Conservation (phyloP, 208 protist genomes). For the Acanthamoeba polyphaga region DNA sequence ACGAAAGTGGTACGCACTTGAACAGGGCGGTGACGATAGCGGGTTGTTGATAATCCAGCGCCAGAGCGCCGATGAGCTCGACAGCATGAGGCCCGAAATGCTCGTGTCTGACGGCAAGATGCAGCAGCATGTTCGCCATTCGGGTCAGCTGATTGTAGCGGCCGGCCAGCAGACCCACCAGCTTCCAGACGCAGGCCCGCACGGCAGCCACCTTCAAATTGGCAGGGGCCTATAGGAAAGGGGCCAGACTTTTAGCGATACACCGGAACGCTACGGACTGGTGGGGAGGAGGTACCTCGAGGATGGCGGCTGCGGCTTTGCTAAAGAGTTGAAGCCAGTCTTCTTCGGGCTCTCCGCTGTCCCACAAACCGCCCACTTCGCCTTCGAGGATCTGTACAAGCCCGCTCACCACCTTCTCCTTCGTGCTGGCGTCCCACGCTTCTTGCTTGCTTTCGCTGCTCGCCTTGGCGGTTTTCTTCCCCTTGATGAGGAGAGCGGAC, state of each 20-base stretch:
- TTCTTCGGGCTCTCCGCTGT: slow-evolving; percentile 63
- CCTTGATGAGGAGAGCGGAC: not conserved
- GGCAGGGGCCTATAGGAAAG: slow-evolving; percentile 26
- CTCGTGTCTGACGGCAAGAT: slow-evolving; percentile 15
- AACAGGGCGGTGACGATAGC: not conserved
- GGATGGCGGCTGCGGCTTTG: not conserved
- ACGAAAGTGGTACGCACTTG: not conserved
- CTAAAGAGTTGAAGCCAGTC: slow-evolving; percentile 28
- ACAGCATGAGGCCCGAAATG: slow-evolving; percentile 14
- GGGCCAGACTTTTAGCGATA: too few relatives aligned
- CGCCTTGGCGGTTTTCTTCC: slow-evolving; percentile 7
- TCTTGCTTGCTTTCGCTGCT: slow-evolving; percentile 26
- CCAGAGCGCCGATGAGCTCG: not conserved
- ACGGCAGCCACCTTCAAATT: slow-evolving; percentile 37
- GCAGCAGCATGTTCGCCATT: not conserved
- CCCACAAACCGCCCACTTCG: slow-evolving; percentile 33
- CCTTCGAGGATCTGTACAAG: slow-evolving; percentile 40
- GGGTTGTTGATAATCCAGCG: not conserved
- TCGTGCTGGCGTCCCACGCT: slow-evolving; percentile 15
- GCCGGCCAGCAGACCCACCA: not conserved
- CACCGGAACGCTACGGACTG: not conserved
- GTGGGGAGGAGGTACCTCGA: not conserved
- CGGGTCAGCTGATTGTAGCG: not conserved
- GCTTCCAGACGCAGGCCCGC: not conserved
- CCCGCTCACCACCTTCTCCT: slow-evolving; percentile 55